A percentile compares a stretch with the other conserved stretches of the same genome.
Conservation (phyloP, 2,329 filamentous ascomycete species). For the Arachnomyces sp. region DNA sequence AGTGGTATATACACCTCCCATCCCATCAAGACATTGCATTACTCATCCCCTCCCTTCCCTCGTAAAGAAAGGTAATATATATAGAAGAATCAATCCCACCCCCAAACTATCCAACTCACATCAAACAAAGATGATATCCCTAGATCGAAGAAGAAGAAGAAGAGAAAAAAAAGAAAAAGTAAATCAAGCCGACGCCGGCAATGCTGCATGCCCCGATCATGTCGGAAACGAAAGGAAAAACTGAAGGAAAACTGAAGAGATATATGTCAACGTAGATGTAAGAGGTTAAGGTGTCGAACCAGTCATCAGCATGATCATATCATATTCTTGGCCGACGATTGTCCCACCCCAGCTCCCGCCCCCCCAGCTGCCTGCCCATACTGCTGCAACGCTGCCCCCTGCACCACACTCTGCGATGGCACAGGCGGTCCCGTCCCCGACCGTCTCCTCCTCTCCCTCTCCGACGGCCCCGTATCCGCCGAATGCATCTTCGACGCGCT, state of each 20-base stretch:
- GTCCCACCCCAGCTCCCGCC: conserved; percentile 4
- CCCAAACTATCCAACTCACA: conserved; percentile 2
- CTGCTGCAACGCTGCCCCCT: conserved; percentile 24
- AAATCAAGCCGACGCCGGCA: background rate
- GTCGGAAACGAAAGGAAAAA: background rate
- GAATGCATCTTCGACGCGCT: background rate
- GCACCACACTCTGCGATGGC: conserved; percentile 30
- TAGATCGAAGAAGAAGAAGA: conserved; percentile 16
- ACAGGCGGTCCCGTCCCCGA: conserved; percentile 51
- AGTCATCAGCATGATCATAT: conserved; percentile 29
- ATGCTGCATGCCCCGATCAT: too few species aligned
- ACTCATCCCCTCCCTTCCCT: too few species aligned
- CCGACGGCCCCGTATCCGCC: conserved; percentile 33
- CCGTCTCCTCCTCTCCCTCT: conserved; percentile 53
- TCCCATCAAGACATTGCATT: too few species aligned
- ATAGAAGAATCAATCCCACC: conserved; percentile 3
- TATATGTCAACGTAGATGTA: too few species aligned
- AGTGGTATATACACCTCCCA: too few species aligned
- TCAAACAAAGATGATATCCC: conserved; percentile 19
- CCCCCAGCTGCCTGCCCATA: background rate
- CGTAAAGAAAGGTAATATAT: conserved; percentile 5
- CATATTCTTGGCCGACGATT: conserved; percentile 21
- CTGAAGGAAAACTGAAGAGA: too few species aligned
- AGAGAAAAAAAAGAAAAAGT: conserved; percentile 10
- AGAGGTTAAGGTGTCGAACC: too few species aligned